These are phyloP conservation scores for Casuarina glauca DNA, from an alignment of 306 rosid species.

Conservation along the genomic window DNA sequence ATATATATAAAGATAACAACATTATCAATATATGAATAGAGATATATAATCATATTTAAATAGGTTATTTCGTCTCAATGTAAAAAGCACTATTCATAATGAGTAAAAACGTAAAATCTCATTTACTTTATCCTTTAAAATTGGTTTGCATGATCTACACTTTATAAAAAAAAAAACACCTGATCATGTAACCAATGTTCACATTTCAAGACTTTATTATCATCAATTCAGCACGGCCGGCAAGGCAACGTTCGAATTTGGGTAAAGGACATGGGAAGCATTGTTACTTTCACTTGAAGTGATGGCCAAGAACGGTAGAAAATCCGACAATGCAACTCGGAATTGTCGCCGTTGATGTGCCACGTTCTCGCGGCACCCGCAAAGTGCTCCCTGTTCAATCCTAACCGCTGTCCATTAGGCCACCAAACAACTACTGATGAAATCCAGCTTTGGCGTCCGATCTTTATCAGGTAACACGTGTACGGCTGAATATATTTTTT, in stretches of 20 bases:
- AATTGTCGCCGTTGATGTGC: not conserved
- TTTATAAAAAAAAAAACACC: too few relatives aligned
- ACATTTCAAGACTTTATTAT: not conserved
- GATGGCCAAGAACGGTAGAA: not conserved
- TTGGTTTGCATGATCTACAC: too few relatives aligned
- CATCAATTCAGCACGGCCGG: conserved; percentile 4
- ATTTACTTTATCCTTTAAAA: too few relatives aligned
- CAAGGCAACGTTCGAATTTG: conserved; percentile 34
- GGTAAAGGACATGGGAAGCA: not conserved
- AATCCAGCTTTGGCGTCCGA: not conserved
- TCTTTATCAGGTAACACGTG: conserved; percentile 26
- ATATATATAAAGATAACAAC: too few relatives aligned
- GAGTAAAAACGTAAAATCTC: too few relatives aligned
- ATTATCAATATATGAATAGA: too few relatives aligned
- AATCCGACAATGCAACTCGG: not conserved
- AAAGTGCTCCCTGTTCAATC: not conserved
- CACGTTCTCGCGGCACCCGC: not conserved
- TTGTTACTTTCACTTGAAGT: not conserved
- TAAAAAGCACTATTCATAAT: too few relatives aligned
- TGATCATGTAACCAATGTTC: too few relatives aligned
- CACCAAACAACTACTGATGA: conserved; percentile 12
- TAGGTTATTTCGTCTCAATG: too few relatives aligned
- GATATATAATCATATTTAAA: too few relatives aligned
- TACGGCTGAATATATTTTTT: not conserved
- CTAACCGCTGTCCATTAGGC: conserved; percentile 13